phyloP scores from a whole-genome alignment of 2,329 filamentous ascomycete species.

The Penicillium sclerotiorum region DNA sequence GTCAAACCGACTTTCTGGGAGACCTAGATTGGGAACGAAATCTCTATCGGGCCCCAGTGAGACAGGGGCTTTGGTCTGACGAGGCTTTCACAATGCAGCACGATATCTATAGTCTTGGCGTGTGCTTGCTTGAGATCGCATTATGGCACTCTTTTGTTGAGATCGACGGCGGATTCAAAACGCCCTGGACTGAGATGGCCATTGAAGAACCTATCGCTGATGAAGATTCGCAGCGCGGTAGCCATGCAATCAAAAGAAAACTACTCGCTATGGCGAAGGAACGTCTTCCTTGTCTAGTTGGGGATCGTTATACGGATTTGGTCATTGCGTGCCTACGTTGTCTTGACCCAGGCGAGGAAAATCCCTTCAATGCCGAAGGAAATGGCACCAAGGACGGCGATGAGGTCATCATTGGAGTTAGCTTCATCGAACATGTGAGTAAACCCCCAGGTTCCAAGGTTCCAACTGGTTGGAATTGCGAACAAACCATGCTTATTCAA shows the following conservation, averaged over 20 bases:
- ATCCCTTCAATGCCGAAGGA: not conserved
- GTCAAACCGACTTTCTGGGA: conserved; percentile 33
- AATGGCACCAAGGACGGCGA: not conserved
- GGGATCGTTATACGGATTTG: not conserved
- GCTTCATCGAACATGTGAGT: not conserved
- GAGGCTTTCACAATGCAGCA: conserved; percentile 55
- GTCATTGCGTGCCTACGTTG: not conserved
- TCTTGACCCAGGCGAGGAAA: not conserved
- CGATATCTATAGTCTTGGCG: conserved; percentile 58
- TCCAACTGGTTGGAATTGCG: too few relatives aligned
- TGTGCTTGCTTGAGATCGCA: conserved; percentile 57
- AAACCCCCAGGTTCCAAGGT: too few relatives aligned
- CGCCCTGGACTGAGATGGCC: not conserved
- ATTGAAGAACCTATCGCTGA: not conserved
- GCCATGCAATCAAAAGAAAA: not conserved
- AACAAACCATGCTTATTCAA: not conserved
- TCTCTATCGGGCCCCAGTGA: conserved; percentile 54
- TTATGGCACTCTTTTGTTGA: conserved; percentile 28
- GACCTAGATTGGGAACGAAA: conserved; percentile 49
- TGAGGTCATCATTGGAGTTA: not conserved
- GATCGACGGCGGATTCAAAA: too few relatives aligned
- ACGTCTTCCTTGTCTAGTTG: not conserved
- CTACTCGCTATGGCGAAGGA: not conserved
- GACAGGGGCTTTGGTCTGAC: conserved; percentile 47
- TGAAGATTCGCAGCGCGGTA: not conserved